These are phyloP conservation scores for Physaria fendleri DNA, from an alignment of 345 rosid genomes.

Conservation along the genomic window DNA sequence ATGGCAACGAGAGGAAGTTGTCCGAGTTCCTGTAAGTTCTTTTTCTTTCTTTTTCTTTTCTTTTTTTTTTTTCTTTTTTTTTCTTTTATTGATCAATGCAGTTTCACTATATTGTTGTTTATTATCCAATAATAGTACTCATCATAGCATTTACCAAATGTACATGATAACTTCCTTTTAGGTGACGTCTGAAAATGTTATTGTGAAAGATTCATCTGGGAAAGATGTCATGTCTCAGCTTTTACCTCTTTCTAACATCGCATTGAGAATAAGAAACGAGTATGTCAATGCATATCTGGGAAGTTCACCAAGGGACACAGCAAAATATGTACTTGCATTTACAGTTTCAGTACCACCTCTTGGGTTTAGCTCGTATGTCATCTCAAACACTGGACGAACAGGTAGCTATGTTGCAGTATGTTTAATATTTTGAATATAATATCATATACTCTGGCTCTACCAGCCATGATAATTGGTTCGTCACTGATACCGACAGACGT, in stretches of 20 bases:
- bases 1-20: slow-evolving; percentile 79
- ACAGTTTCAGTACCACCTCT: slow-evolving; percentile 84
- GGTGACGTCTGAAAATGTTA: slow-evolving; percentile 54
- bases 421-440: not conserved
- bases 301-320: slow-evolving; percentile 37
- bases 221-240: slow-evolving; percentile 70
- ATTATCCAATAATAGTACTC: not conserved
- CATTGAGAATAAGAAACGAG: slow-evolving; percentile 41
- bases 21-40: slow-evolving; percentile 67
- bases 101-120: not conserved
- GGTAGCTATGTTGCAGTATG: slow-evolving; percentile 39
- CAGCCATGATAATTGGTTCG: not conserved
- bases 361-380: slow-evolving; percentile 74
- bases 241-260: slow-evolving; percentile 55
- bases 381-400: slow-evolving; percentile 51
- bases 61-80: slow-evolving; percentile 7
- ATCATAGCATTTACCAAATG: slow-evolving; percentile 2
- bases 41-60: not conserved
- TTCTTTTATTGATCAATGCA: slow-evolving; percentile 5
- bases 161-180: slow-evolving; percentile 9
- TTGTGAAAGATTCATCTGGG: slow-evolving; percentile 68
- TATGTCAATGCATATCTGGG: slow-evolving; percentile 76
- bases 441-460: slow-evolving; percentile 4
- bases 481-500: not conserved
- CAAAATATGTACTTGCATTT: slow-evolving; percentile 75